These are phyloP conservation scores for Irineochytrium annulatum DNA, from an alignment of 192 early-diverging fungal genomes.

Conservation along the genomic window DNA sequence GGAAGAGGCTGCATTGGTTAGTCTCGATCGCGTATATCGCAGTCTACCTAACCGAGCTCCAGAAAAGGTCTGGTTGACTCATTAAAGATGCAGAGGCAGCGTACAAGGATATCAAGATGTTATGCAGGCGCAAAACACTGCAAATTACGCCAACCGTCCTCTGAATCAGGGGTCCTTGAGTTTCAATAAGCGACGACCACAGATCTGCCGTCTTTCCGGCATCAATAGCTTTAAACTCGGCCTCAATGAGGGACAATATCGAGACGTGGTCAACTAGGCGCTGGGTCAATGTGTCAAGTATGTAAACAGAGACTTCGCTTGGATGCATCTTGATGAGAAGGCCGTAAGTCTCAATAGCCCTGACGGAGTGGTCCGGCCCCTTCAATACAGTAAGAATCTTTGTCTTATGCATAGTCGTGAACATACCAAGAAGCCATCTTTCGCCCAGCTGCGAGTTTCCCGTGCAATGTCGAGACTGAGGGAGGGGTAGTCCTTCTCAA, in stretches of 20 bases:
- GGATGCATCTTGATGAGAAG: conserved; percentile 24
- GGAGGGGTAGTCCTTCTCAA: conserved; percentile 24
- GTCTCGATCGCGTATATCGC: conserved; percentile 9
- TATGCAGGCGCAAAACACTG: conserved; percentile 21
- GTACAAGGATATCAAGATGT: conserved; percentile 21
- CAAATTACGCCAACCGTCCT: conserved; percentile 2
- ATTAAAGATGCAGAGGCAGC: conserved; percentile 12
- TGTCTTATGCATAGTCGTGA: not conserved
- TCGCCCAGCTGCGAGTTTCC: conserved; percentile 36
- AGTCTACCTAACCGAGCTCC: conserved; percentile 31
- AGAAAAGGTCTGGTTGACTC: conserved; percentile 29
- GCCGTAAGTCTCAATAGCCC: conserved; percentile 28
- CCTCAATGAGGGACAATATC: conserved; percentile 9
- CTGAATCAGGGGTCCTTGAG: conserved; percentile 33
- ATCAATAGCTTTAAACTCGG: not conserved
- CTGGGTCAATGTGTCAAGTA: conserved; percentile 19
- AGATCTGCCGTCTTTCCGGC: not conserved
- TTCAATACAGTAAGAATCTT: conserved; percentile 3
- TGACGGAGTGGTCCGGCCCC: conserved; percentile 20
- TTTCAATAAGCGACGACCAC: conserved; percentile 16
- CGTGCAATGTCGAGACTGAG: conserved; percentile 23
- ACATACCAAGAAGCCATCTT: conserved; percentile 38
- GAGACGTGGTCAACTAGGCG: conserved; percentile 34
- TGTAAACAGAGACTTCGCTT: conserved; percentile 11
- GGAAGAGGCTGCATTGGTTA: conserved; percentile 27